Percentiles rank a stretch among this genome's conserved stretches.
Evolutionary conservation across 352 stramenopile species (phyloP).

Genomic region (Thalassiosira hispida): DNA sequence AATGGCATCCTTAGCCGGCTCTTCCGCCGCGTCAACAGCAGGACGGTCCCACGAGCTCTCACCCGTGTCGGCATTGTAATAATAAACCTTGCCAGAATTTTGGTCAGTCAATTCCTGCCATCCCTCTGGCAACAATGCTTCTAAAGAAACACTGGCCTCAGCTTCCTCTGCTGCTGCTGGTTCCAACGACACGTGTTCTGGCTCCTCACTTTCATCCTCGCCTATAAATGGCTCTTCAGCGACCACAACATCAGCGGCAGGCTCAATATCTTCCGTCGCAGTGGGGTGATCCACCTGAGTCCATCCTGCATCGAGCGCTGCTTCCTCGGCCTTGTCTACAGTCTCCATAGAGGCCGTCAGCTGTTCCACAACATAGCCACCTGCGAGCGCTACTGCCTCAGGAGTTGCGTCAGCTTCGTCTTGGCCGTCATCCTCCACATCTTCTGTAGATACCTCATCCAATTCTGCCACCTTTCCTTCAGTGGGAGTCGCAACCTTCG

Average conservation of each 20-base stretch:
- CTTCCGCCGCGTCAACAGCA: neutral
- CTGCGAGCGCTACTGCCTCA: no score
- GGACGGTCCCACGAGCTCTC: slow-evolving; percentile 30
- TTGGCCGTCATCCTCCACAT: no score
- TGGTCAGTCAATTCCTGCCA: slow-evolving; percentile 28
- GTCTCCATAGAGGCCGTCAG: no score
- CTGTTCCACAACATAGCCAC: no score
- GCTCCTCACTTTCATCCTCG: no score
- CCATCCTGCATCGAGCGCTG: slow-evolving; percentile 24
- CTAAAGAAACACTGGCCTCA: neutral
- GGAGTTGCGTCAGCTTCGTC: no score
- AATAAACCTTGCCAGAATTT: slow-evolving; percentile 51
- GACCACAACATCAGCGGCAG: neutral
- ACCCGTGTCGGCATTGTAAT: slow-evolving; percentile 46
- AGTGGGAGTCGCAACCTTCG: no score
- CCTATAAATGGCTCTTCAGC: neutral
- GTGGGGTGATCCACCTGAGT: slow-evolving; percentile 20
- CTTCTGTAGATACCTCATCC: no score
- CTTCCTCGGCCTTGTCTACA: no score
- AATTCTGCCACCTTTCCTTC: no score
- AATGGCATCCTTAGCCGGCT: neutral
- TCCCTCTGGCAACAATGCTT: slow-evolving; percentile 13
- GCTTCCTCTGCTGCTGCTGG: slow-evolving; percentile 1
- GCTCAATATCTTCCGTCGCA: neutral
- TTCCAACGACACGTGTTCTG: no score